phyloP scores from a whole-genome alignment of 352 stramenopile genomes.

The Thraustochytrium striatum region DNA sequence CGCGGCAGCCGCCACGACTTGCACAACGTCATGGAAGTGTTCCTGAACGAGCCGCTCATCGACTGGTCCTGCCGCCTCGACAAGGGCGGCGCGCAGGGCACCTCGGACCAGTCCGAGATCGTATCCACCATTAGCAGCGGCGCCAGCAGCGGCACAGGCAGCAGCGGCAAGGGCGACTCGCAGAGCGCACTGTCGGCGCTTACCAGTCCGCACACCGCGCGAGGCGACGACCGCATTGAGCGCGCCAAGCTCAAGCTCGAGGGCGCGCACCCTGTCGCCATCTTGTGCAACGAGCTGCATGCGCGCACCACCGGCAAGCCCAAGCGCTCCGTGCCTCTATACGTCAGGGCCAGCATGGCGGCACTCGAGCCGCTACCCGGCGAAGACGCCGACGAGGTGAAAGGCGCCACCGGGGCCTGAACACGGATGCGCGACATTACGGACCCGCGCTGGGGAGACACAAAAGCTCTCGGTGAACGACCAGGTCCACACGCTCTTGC shows the following conservation, averaged over 20 bases:
- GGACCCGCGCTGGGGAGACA: neutral
- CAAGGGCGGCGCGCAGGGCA: slow-evolving; percentile 55
- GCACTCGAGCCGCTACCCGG: neutral
- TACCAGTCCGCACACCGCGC: neutral
- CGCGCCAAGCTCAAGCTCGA: slow-evolving; percentile 33
- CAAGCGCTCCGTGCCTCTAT: too few species aligned
- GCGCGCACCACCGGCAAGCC: neutral
- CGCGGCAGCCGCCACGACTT: slow-evolving; percentile 72
- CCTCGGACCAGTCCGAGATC: slow-evolving; percentile 52
- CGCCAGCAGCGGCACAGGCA: neutral
- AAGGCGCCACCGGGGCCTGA: neutral
- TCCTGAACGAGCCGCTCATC: slow-evolving; percentile 79
- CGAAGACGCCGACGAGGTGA: neutral
- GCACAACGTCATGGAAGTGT: slow-evolving; percentile 81
- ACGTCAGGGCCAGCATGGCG: neutral
- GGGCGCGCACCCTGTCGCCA: slow-evolving; percentile 8
- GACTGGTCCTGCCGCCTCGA: slow-evolving; percentile 66
- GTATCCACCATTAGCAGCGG: neutral
- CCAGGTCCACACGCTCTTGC: slow-evolving; percentile 75
- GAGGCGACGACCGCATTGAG: neutral
- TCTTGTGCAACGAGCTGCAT: neutral
- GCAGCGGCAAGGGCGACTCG: neutral
- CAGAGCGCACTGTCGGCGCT: neutral
- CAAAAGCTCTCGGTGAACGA: slow-evolving; percentile 38
- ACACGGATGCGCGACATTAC: slow-evolving; percentile 32